Base-by-base conservation (phyloP, 108 stramenopile species). In the Cyclotella baltica region DNA sequence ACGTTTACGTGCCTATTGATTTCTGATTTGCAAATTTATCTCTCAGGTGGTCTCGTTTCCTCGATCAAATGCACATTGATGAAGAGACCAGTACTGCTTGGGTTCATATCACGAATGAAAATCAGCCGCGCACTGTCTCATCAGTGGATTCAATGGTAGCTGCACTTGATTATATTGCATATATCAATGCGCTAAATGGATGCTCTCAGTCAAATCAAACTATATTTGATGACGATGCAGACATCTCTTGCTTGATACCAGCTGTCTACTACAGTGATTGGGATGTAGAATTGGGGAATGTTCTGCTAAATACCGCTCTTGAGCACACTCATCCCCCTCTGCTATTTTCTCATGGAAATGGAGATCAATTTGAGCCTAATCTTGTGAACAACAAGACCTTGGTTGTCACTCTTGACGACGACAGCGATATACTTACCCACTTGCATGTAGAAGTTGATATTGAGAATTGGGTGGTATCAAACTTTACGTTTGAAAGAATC, bases 101-200 rank as follows among this genome's bases (percentile, higher is more conserved):
- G 22, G 25, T 55, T 11, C 25, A 55, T 25, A 22, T 55, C 4
- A 10, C 20, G 1, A 25, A 25, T 4, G 55, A 55, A 22, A 23
- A 10, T 25, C 55, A 55, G 55, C 55, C 55, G 1, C 55, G n/a
- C 55, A 55, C 55, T 25, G 23, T 23, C 11, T 25, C 55, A 4
- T n/a, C 55, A 55, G 25, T 55, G 3, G 22, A 55, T 23, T 55
- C 55, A 25, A 22, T 55, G 55, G 55, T 55, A 25, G 4, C 55
- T 4, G 55, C 55, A 55, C 55, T 55, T 25, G 55, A 55, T 55
- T 55, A 55, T 25, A 25, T 55, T 55, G 22, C 55, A 55, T 55
- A 55, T 27, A 23, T 55, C 55, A 55, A 55, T 55, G 25, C 4
- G 23, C n/a, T 25, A 23, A 55, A 55, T 55, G 55, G 55, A 55